Evolutionary conservation across 306 rosid genomes (phyloP).

Genomic region (Cicer bijugum): DNA sequence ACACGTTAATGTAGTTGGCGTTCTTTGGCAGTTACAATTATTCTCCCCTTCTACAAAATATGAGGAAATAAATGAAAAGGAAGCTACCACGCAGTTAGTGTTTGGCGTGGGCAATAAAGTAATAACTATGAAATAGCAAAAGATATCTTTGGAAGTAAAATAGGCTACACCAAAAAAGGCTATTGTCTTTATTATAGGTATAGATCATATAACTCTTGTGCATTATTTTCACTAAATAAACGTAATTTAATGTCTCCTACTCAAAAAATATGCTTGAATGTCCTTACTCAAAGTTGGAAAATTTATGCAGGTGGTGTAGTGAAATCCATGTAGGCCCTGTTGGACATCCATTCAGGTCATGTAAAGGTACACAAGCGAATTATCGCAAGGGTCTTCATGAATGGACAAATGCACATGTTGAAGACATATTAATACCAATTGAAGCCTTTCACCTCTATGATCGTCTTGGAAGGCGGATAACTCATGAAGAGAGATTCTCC

Average conservation of each 20-base stretch:
- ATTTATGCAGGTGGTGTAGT: constrained; percentile 74
- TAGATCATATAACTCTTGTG: not conserved
- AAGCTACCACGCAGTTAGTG: too few relatives aligned
- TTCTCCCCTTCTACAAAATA: too few relatives aligned
- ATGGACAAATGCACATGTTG: constrained; percentile 73
- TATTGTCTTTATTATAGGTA: too few relatives aligned
- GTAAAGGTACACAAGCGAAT: constrained; percentile 67
- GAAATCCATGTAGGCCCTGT: constrained; percentile 92
- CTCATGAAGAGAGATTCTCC: constrained; percentile 76
- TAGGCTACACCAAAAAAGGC: too few relatives aligned
- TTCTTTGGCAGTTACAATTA: too few relatives aligned
- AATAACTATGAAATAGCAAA: too few relatives aligned
- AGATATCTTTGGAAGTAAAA: too few relatives aligned
- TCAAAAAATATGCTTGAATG: constrained; percentile 1
- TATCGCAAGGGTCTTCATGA: constrained; percentile 77
- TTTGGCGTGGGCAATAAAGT: too few relatives aligned
- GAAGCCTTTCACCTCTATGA: constrained; percentile 88
- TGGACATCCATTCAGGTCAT: constrained; percentile 95
- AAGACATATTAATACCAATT: constrained; percentile 74
- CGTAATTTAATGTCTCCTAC: constrained; percentile 5
- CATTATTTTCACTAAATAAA: constrained; percentile 15
- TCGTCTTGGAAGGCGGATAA: constrained; percentile 76
- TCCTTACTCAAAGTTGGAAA: constrained; percentile 33
- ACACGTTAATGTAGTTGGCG: too few relatives aligned
- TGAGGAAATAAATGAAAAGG: too few relatives aligned